Conservation (phyloP, 1,284 basidiomycete genomes). For the Amylostereum chailletii region DNA sequence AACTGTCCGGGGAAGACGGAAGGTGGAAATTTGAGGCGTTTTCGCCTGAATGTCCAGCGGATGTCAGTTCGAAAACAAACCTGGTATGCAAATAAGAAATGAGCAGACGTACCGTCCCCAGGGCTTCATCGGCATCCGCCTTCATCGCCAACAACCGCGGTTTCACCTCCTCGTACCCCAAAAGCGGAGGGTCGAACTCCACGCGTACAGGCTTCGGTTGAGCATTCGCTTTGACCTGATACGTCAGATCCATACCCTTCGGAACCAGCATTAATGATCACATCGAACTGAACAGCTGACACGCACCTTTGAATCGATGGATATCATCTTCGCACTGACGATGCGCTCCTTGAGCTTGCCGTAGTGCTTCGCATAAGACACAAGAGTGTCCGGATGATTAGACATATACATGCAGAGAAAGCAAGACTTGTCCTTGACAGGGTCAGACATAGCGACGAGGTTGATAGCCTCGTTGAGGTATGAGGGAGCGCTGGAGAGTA, state of each 20-base stretch:
- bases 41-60: conserved; percentile 36
- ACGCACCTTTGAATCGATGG: conserved; percentile 53
- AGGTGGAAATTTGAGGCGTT: conserved; percentile 50
- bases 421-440: conserved; percentile 63
- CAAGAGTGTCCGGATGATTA: conserved; percentile 70
- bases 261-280: background rate
- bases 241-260: conserved; percentile 64
- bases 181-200: conserved; percentile 57
- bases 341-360: conserved; percentile 47
- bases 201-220: conserved; percentile 41
- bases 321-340: conserved; percentile 54
- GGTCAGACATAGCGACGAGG: conserved; percentile 34
- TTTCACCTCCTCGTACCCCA: conserved; percentile 71
- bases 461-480: no score
- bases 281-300: background rate
- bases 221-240: conserved; percentile 36
- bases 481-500: no score
- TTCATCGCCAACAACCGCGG: conserved; percentile 70
- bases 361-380: conserved; percentile 69
- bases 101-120: conserved; percentile 56
- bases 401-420: conserved; percentile 82
- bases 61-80: background rate
- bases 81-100: background rate
- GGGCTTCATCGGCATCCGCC: conserved; percentile 57
- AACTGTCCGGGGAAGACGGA: conserved; percentile 32